These are phyloP conservation scores for Aegilops bicornis DNA, from an alignment of 176 grass and related monocot genomes.

Conservation along the genomic window DNA sequence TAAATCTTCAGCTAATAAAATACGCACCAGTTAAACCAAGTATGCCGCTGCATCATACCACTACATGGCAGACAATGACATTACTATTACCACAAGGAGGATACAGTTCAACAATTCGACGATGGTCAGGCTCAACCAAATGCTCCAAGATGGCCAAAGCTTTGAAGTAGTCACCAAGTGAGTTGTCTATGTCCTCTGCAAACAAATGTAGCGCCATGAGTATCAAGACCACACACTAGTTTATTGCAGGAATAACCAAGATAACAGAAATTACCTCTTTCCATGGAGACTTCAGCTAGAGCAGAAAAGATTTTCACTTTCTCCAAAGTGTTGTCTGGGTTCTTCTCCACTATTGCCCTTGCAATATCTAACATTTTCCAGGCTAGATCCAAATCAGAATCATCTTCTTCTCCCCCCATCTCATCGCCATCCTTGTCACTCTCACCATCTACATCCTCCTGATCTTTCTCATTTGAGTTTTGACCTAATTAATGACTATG, in stretches of 20 bases:
- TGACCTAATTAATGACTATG: conserved; percentile 33
- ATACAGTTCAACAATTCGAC: conserved; percentile 92
- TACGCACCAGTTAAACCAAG: conserved; percentile 8
- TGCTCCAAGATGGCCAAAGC: conserved; percentile 77
- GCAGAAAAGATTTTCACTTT: conserved; percentile 91
- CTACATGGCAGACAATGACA: conserved; percentile 7
- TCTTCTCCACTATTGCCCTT: conserved; percentile 90
- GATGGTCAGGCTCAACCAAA: conserved; percentile 78
- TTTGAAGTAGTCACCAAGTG: conserved; percentile 83
- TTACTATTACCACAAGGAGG: conserved; percentile 27
- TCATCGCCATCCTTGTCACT: conserved; percentile 74
- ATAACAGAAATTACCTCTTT: conserved; percentile 64
- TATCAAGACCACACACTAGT: conserved; percentile 8
- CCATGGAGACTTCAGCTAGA: conserved; percentile 84
- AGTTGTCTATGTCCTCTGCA: conserved; percentile 92
- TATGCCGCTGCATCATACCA: conserved; percentile 14
- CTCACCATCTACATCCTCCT: conserved; percentile 46
- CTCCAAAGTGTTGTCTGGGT: conserved; percentile 57
- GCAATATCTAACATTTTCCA: conserved; percentile 99
- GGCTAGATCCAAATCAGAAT: conserved; percentile 93
- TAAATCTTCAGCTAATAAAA: background rate
- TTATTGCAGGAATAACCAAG: background rate
- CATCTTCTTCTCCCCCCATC: conserved; percentile 75
- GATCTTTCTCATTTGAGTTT: conserved; percentile 61
- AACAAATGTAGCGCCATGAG: conserved; percentile 23